Percentiles rank a stretch among this genome's conserved stretches.
phyloP scores from a whole-genome alignment of 2,329 filamentous ascomycete species.

The Exophiala xenobiotica region DNA sequence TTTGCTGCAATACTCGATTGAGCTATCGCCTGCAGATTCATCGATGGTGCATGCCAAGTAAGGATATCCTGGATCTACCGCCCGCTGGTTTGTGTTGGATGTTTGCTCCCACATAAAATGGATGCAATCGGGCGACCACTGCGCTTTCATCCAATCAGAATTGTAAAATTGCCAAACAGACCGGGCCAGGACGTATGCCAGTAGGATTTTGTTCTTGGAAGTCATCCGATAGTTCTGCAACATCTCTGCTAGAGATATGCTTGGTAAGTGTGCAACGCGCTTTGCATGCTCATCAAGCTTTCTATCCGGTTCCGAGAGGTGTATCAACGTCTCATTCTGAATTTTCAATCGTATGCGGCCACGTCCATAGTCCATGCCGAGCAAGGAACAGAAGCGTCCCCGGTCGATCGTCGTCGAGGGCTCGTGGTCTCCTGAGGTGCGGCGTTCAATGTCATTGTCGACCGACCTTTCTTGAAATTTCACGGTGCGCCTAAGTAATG shows the following conservation, averaged over 20 bases:
- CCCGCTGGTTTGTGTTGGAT: not conserved
- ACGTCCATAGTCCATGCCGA: not conserved
- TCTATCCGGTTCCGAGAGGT: not conserved
- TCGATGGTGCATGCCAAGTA: constrained; percentile 39
- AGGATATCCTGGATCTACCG: not conserved
- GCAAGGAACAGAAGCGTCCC: not conserved
- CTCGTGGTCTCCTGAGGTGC: not conserved
- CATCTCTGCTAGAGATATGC: not conserved
- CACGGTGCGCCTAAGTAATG: not conserved
- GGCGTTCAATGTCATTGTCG: not conserved
- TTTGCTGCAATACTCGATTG: constrained; percentile 40
- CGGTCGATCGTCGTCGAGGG: not conserved
- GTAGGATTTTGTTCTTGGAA: not conserved
- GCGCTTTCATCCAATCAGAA: not conserved
- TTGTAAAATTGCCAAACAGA: not conserved
- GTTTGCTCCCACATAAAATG: not conserved
- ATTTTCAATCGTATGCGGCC: not conserved
- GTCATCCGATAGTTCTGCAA: not conserved
- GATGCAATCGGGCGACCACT: not conserved
- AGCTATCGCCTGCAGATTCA: constrained; percentile 52
- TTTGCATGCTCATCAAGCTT: not conserved
- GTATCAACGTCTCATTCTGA: not conserved
- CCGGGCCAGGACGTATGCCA: not conserved
- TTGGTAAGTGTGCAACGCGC: not conserved
- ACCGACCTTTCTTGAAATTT: not conserved